Evolutionary conservation across 768 basidiomycete species (phyloP).

Genomic region (Mrakia blollopis): DNA sequence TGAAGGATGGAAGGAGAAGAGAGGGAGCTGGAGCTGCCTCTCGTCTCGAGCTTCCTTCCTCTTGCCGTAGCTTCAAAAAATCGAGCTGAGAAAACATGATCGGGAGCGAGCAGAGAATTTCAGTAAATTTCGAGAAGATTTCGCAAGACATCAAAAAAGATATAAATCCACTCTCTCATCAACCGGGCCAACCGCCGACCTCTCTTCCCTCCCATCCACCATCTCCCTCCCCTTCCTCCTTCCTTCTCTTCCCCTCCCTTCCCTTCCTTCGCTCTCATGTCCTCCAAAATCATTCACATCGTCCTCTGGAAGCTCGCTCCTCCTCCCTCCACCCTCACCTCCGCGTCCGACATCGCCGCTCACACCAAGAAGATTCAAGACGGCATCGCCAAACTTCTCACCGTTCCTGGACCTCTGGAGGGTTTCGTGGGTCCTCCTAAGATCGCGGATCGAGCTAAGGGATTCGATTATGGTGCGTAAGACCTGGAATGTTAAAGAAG

Average conservation of each 20-base stretch:
- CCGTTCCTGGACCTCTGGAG: slow-evolving; percentile 23
- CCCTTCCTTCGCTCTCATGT: neutral
- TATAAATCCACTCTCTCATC: too few species aligned
- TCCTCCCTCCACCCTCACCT: slow-evolving; percentile 25
- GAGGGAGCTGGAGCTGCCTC: too few species aligned
- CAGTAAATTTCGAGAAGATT: too few species aligned
- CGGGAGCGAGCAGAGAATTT: too few species aligned
- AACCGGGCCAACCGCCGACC: too few species aligned
- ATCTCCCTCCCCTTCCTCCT: too few species aligned
- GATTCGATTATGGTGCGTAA: slow-evolving; percentile 42
- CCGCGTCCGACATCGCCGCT: slow-evolving; percentile 8
- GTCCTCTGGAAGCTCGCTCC: slow-evolving; percentile 44
- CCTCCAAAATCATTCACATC: slow-evolving; percentile 42
- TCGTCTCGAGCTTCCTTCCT: too few species aligned
- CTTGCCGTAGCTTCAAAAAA: too few species aligned
- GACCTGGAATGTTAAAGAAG: too few species aligned
- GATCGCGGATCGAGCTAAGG: slow-evolving; percentile 41
- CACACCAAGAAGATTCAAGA: slow-evolving; percentile 7
- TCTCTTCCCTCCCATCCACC: too few species aligned
- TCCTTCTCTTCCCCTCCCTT: neutral
- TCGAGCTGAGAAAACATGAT: too few species aligned
- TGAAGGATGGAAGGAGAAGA: neutral
- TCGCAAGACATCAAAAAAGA: too few species aligned
- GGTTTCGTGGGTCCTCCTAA: slow-evolving; percentile 26
- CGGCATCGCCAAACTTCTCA: slow-evolving; percentile 26